Percentiles rank a stretch among this genome's conserved stretches.
phyloP scores from a whole-genome alignment of 352 stramenopile genomes.

The Pythium vanterpoolii region DNA sequence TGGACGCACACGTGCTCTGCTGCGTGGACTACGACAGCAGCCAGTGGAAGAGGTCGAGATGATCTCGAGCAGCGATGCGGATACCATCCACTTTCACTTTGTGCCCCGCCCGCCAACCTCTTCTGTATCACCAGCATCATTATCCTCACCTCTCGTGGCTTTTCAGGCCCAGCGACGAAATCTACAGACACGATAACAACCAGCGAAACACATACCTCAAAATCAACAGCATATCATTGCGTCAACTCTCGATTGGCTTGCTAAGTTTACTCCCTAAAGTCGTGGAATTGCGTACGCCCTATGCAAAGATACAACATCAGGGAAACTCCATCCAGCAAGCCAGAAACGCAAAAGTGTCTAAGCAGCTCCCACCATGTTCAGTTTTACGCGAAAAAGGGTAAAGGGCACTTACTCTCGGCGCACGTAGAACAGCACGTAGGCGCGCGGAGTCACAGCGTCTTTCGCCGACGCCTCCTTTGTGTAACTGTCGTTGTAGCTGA shows the following conservation, averaged over 20 bases:
- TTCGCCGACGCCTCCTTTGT: constrained; percentile 53
- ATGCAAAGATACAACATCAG: background rate
- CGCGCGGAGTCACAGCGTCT: constrained; percentile 31
- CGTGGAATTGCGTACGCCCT: background rate
- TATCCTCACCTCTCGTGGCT: background rate
- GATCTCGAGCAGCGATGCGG: background rate
- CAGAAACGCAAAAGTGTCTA: background rate
- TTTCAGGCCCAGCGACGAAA: background rate
- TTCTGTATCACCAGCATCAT: background rate
- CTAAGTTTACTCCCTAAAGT: background rate
- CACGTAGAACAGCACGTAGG: constrained; percentile 74
- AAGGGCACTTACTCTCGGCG: constrained; percentile 64
- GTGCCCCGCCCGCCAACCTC: constrained; percentile 1
- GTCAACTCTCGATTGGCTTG: background rate
- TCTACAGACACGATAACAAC: constrained; percentile 27
- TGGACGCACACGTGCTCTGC: constrained; percentile 34
- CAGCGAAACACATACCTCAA: background rate
- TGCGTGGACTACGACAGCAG: constrained; percentile 41
- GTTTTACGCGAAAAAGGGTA: background rate
- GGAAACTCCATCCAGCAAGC: background rate
- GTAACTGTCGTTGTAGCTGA: constrained; percentile 66
- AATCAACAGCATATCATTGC: background rate
- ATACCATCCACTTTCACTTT: constrained; percentile 13
- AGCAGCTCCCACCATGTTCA: constrained; percentile 1
- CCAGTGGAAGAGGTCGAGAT: constrained; percentile 43